Percentiles rank a stretch among this genome's conserved stretches.
Conservation (phyloP, 352 stramenopile species). For the Phytophthora multivora region DNA sequence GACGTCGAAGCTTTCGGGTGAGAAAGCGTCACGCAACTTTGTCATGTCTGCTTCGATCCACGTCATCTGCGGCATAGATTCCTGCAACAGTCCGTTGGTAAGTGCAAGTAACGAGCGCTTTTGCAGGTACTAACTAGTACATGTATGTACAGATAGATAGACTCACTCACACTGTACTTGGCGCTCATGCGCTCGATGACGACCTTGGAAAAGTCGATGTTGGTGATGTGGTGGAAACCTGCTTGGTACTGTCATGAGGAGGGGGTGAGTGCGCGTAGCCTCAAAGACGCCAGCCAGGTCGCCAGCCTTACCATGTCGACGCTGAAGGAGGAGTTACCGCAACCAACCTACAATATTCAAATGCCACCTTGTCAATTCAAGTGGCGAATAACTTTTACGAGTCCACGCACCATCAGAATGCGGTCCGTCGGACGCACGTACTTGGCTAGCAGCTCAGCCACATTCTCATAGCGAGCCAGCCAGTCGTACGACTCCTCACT, state of each 20-base stretch:
- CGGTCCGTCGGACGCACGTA: slow-evolving; percentile 47
- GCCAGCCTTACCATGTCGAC: slow-evolving; percentile 52
- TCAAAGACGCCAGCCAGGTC: not conserved
- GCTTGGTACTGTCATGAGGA: slow-evolving; percentile 45
- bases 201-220: slow-evolving; percentile 72
- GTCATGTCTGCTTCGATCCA: slow-evolving; percentile 67
- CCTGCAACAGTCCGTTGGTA: slow-evolving; percentile 17
- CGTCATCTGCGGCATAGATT: slow-evolving; percentile 54
- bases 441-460: slow-evolving; percentile 44
- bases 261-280: slow-evolving; percentile 6
- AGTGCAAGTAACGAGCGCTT: too few species aligned
- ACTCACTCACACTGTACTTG: slow-evolving; percentile 47
- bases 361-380: slow-evolving; percentile 9
- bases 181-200: slow-evolving; percentile 72
- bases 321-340: slow-evolving; percentile 81
- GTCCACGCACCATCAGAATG: slow-evolving; percentile 49
- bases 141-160: too few species aligned
- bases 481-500: slow-evolving; percentile 85
- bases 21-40: slow-evolving; percentile 51
- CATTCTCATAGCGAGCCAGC: slow-evolving; percentile 59
- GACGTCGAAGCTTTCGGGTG: slow-evolving; percentile 57
- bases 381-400: not conserved
- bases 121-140: too few species aligned
- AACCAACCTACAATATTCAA: slow-evolving; percentile 52
- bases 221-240: slow-evolving; percentile 67